phyloP scores from a whole-genome alignment of 345 rosid genomes.

The Alliaria petiolata region DNA sequence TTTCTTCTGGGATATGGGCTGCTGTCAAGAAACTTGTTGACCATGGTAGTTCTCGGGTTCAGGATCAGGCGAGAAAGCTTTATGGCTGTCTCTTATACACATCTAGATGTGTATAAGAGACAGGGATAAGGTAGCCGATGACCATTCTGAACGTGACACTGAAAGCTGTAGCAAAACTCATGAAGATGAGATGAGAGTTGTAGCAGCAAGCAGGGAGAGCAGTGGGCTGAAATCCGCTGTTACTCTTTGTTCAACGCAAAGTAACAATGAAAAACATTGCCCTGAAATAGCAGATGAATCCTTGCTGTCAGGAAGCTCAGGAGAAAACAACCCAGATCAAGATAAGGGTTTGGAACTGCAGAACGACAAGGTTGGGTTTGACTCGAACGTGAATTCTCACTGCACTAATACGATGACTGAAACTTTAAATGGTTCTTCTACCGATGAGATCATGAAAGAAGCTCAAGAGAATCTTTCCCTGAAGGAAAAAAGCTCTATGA shows the following conservation, averaged over 20 bases:
- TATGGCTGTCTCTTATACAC: too few relatives aligned
- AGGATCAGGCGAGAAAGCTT: slow-evolving; percentile 64
- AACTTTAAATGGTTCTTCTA: slow-evolving; percentile 29
- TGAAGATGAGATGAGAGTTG: slow-evolving; percentile 29
- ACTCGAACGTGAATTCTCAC: slow-evolving; percentile 20
- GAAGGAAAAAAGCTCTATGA: slow-evolving; percentile 33
- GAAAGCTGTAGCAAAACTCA: slow-evolving; percentile 25
- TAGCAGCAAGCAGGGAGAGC: slow-evolving; percentile 29
- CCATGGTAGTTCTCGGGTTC: slow-evolving; percentile 58
- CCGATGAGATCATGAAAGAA: slow-evolving; percentile 34
- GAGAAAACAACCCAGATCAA: slow-evolving; percentile 34
- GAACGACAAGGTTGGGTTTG: slow-evolving; percentile 26
- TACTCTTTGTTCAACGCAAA: slow-evolving; percentile 36
- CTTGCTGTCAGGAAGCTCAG: slow-evolving; percentile 36
- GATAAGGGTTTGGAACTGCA: slow-evolving; percentile 37
- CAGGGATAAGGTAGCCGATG: slow-evolving; percentile 41
- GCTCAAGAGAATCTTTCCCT: slow-evolving; percentile 39
- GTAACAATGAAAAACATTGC: slow-evolving; percentile 35
- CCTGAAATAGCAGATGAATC: slow-evolving; percentile 32
- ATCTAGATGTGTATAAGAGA: too few relatives aligned
- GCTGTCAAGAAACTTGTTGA: slow-evolving; percentile 65
- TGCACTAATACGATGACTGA: slow-evolving; percentile 33
- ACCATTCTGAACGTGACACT: slow-evolving; percentile 27
- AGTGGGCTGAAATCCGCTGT: slow-evolving; percentile 35
- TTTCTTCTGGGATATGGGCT: slow-evolving; percentile 73